Percentiles rank a stretch among this genome's conserved stretches.
phyloP scores from a whole-genome alignment of 352 stramenopile species.

The Globisporangium cederbergense region DNA sequence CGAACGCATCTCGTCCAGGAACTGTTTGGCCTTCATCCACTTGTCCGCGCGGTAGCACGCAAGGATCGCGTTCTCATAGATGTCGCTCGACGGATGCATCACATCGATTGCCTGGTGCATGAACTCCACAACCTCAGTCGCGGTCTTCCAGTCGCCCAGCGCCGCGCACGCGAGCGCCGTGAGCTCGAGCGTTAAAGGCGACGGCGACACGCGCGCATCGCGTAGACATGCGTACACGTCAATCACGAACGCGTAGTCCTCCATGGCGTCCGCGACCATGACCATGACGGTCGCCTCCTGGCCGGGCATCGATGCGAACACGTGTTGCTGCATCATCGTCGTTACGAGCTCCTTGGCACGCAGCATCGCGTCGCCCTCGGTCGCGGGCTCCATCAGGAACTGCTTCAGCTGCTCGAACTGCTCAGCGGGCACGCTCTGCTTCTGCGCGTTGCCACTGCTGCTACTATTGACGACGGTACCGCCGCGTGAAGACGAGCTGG shows the following conservation, averaged over 20 bases:
- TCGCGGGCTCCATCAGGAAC: constrained; percentile 49
- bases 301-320: constrained; percentile 63
- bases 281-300: constrained; percentile 76
- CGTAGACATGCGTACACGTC: constrained; percentile 59
- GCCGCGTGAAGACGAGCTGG: neutral
- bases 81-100: constrained; percentile 61
- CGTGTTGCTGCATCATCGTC: constrained; percentile 50
- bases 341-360: constrained; percentile 40
- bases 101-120: constrained; percentile 68
- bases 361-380: constrained; percentile 26
- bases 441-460: neutral
- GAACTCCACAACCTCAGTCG: constrained; percentile 58
- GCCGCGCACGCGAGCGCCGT: constrained; percentile 51
- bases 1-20: constrained; percentile 58
- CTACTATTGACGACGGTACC: neutral
- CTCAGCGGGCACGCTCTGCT: constrained; percentile 19
- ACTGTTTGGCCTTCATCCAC: constrained; percentile 69
- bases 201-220: constrained; percentile 50
- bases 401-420: constrained; percentile 64
- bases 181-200: constrained; percentile 68
- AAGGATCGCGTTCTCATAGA: constrained; percentile 71
- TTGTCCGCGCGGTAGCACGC: constrained; percentile 50
- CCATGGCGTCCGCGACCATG: constrained; percentile 66
- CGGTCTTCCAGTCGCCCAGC: constrained; percentile 49
- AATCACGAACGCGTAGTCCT: constrained; percentile 51